Evolutionary conservation across 140 eudicot genomes (phyloP).

Genomic region (Cichorium intybus): DNA sequence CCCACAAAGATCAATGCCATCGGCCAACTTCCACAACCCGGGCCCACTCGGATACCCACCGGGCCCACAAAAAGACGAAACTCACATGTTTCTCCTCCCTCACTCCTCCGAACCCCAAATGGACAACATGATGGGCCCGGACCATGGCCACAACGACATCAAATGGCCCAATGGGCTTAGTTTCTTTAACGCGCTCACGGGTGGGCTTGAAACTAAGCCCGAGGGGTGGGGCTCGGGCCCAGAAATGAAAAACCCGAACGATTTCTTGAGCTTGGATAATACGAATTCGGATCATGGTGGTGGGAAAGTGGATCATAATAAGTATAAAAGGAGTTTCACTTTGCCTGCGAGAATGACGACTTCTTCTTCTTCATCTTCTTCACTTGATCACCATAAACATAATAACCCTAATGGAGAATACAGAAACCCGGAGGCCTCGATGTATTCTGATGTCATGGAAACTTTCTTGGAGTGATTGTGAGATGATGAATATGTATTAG

Average conservation of each 20-base stretch:
- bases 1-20: conserved; percentile 54
- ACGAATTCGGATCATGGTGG: conserved; percentile 46
- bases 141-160: conserved; percentile 62
- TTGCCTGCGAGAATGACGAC: conserved; percentile 88
- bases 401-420: conserved; percentile 59
- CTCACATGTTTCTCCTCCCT: conserved; percentile 84
- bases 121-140: conserved; percentile 73
- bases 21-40: conserved; percentile 72
- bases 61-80: conserved; percentile 60
- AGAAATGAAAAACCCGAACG: conserved; percentile 63
- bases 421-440: conserved; percentile 62
- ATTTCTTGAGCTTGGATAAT: conserved; percentile 85
- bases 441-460: conserved; percentile 94
- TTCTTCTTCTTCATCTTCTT: conserved; percentile 77
- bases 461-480: conserved; percentile 74
- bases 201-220: conserved; percentile 62
- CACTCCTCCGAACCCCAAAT: conserved; percentile 69
- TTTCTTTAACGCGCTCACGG: conserved; percentile 75
- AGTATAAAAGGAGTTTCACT: conserved; percentile 88
- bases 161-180: conserved; percentile 93
- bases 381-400: conserved; percentile 63
- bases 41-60: conserved; percentile 53
- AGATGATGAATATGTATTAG: conserved; percentile 34
- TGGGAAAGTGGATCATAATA: conserved; percentile 67
- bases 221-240: conserved; percentile 42